phyloP scores from a whole-genome alignment of 1,139 yeast genomes.

The Saccharomyces pastorianus region DNA sequence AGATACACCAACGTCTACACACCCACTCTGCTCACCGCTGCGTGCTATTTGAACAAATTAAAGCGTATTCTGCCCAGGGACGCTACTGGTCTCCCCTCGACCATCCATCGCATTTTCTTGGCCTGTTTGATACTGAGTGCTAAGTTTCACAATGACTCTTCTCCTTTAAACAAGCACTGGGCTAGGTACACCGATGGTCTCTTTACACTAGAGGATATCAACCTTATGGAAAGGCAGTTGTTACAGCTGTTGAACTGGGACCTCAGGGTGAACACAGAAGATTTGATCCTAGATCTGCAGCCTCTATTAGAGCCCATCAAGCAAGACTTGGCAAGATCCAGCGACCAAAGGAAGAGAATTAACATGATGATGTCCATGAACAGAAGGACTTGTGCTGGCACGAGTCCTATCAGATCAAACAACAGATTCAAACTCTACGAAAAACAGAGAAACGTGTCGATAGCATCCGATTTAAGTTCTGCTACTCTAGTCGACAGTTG shows the following conservation, averaged over 20 bases:
- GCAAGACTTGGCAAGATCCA: slow-evolving; percentile 41
- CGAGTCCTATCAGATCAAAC: not conserved
- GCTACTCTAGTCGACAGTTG: slow-evolving; percentile 13
- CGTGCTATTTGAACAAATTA: slow-evolving; percentile 56
- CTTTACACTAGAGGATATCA: slow-evolving; percentile 58
- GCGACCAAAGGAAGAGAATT: slow-evolving; percentile 16
- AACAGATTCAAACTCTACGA: not conserved
- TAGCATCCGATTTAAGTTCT: slow-evolving; percentile 21
- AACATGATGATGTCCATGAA: slow-evolving; percentile 4
- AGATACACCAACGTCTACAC: slow-evolving; percentile 69
- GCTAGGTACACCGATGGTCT: slow-evolving; percentile 67
- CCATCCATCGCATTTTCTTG: slow-evolving; percentile 67
- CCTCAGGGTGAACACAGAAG: slow-evolving; percentile 47
- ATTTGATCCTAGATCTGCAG: slow-evolving; percentile 42
- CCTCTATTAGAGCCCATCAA: slow-evolving; percentile 57
- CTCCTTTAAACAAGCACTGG: slow-evolving; percentile 74
- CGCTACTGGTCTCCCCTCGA: slow-evolving; percentile 69
- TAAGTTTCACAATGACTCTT: slow-evolving; percentile 67
- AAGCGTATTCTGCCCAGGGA: slow-evolving; percentile 54
- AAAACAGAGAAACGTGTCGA: slow-evolving; percentile 15
- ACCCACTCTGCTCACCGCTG: slow-evolving; percentile 66
- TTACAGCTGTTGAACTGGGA: slow-evolving; percentile 66
- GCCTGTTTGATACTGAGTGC: slow-evolving; percentile 67
- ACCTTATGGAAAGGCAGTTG: slow-evolving; percentile 73
- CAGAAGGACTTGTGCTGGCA: slow-evolving; percentile 4